These are phyloP conservation scores for Exserohilum rostratum DNA, from an alignment of 2,329 filamentous ascomycete species.

Conservation along the genomic window DNA sequence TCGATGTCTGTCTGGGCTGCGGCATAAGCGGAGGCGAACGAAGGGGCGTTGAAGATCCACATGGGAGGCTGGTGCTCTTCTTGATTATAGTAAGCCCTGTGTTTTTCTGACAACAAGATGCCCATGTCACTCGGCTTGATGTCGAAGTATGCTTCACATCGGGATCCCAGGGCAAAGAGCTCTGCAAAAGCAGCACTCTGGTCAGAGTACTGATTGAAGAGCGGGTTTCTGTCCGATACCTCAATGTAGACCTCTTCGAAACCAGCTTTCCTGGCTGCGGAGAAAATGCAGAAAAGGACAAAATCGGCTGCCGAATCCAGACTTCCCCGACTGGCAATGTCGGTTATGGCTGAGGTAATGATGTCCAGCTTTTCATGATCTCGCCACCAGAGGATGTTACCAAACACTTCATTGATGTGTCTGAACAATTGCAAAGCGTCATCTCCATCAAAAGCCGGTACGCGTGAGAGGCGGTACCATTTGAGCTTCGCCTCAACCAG, in stretches of 20 bases:
- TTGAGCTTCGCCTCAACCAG: constrained; percentile 41
- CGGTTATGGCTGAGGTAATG: constrained; percentile 38
- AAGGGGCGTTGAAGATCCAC: constrained; percentile 57
- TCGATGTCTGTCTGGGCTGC: constrained; percentile 61
- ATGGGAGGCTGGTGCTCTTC: constrained; percentile 55
- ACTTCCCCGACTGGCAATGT: constrained; percentile 24
- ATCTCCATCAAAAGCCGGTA: constrained; percentile 29
- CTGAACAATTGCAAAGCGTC: constrained; percentile 41
- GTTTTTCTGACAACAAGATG: constrained; percentile 42
- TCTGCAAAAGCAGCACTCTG: constrained; percentile 69
- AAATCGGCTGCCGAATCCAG: constrained; percentile 56
- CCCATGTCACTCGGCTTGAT: constrained; percentile 51
- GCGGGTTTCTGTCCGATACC: constrained; percentile 65
- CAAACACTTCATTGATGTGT: constrained; percentile 37
- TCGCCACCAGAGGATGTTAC: constrained; percentile 36
- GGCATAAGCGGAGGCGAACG: constrained; percentile 59
- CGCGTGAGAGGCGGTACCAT: constrained; percentile 44
- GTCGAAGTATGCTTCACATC: constrained; percentile 68
- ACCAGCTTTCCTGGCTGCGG: constrained; percentile 60
- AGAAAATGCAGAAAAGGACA: constrained; percentile 63
- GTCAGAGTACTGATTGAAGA: constrained; percentile 66
- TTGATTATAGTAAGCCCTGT: constrained; percentile 52
- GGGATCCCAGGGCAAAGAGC: constrained; percentile 67
- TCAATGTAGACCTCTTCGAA: constrained; percentile 69
- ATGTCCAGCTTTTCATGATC: constrained; percentile 38